Conservation (phyloP, 2,329 filamentous ascomycete genomes). For the Xenosphaeropsis pyriputrescens region DNA sequence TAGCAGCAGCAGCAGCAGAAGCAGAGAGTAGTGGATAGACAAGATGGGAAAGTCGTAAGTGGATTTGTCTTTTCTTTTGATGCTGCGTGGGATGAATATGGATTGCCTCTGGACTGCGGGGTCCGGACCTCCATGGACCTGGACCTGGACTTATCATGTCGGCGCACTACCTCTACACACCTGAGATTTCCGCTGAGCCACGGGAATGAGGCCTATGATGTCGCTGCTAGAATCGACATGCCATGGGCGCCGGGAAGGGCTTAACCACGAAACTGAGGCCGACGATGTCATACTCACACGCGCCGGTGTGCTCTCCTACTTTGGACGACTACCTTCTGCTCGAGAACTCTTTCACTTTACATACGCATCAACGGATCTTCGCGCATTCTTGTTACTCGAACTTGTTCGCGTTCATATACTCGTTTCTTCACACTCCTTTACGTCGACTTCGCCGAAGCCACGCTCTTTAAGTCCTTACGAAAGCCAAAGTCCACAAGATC, state of each 20-base stretch:
- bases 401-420: too few relatives aligned
- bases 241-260: background rate
- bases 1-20: slow-evolving; percentile 1
- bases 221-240: background rate
- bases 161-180: background rate
- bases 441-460: too few relatives aligned
- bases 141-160: background rate
- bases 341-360: too few relatives aligned
- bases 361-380: too few relatives aligned
- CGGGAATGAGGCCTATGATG: background rate
- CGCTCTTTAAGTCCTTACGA: too few relatives aligned
- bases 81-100: background rate
- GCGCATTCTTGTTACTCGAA: too few relatives aligned
- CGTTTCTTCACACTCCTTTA: too few relatives aligned
- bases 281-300: too few relatives aligned
- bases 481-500: too few relatives aligned
- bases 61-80: slow-evolving; percentile 3
- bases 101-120: background rate
- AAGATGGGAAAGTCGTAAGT: slow-evolving; percentile 42
- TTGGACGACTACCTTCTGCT: too few relatives aligned
- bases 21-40: slow-evolving; percentile 1
- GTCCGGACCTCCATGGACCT: background rate
- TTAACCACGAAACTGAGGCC: too few relatives aligned
- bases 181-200: background rate
- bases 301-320: too few relatives aligned